phyloP scores from a whole-genome alignment of 2,329 filamentous ascomycete genomes.

The Paecilomyces niveus region DNA sequence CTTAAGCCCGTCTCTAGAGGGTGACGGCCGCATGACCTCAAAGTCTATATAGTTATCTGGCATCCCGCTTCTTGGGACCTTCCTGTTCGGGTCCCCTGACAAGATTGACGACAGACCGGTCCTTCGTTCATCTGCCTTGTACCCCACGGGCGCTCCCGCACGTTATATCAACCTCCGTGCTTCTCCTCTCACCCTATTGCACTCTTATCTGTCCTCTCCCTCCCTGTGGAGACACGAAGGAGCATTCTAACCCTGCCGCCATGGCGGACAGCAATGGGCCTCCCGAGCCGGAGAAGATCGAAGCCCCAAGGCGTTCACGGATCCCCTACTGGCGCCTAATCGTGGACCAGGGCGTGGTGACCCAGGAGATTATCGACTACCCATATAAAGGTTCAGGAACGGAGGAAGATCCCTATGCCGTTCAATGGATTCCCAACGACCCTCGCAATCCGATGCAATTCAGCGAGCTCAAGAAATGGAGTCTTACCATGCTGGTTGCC shows the following conservation, averaged over 20 bases:
- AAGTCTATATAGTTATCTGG: not conserved
- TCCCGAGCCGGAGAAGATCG: conserved; percentile 18
- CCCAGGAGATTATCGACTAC: conserved; percentile 26
- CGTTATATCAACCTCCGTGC: not conserved
- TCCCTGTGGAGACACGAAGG: not conserved
- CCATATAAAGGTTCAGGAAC: conserved; percentile 33
- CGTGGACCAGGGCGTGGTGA: conserved; percentile 24
- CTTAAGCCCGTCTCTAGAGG: not conserved
- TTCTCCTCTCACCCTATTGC: not conserved
- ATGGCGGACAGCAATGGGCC: conserved; percentile 20
- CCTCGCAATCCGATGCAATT: conserved; percentile 36
- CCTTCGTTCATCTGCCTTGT: not conserved
- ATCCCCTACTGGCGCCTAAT: conserved; percentile 29
- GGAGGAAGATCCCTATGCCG: conserved; percentile 35
- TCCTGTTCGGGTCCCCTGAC: not conserved
- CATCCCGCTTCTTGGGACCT: not conserved
- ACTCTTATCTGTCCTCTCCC: not conserved
- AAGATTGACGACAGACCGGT: not conserved
- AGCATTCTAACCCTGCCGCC: conserved; percentile 1
- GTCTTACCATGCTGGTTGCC: conserved; percentile 30
- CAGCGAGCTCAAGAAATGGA: conserved; percentile 30
- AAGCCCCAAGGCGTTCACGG: conserved; percentile 18
- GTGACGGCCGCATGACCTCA: not conserved
- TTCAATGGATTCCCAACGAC: conserved; percentile 38
- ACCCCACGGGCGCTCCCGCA: not conserved